phyloP scores from a whole-genome alignment of 2,329 filamentous ascomycete genomes.

The Chrysosporium queenslandicum region DNA sequence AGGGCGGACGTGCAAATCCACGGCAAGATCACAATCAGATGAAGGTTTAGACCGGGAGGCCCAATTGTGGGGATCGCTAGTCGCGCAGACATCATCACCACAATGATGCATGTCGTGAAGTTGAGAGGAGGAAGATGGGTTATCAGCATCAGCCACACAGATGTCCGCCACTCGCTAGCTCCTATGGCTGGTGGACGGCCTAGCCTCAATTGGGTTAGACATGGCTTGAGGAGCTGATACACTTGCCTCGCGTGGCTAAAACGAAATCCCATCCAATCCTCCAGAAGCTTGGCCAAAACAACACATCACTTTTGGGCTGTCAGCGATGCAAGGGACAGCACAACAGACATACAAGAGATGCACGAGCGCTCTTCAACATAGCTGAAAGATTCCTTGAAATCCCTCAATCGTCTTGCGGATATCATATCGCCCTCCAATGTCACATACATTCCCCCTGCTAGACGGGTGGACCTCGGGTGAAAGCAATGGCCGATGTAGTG shows the following conservation, averaged over 20 bases:
- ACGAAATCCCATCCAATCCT: slow-evolving; percentile 8
- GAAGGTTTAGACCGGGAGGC: neutral
- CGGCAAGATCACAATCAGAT: slow-evolving; percentile 9
- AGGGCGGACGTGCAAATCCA: slow-evolving; percentile 3
- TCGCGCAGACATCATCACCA: neutral
- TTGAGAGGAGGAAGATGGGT: neutral
- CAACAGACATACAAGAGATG: slow-evolving; percentile 1
- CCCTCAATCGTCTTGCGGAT: neutral
- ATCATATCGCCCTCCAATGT: slow-evolving; percentile 7
- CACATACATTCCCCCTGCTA: neutral
- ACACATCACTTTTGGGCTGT: slow-evolving; percentile 8
- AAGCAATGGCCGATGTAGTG: slow-evolving; percentile 1
- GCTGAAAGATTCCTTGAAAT: slow-evolving; percentile 1
- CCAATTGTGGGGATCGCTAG: slow-evolving; percentile 9
- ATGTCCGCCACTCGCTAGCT: slow-evolving; percentile 14
- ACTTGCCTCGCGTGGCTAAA: slow-evolving; percentile 17
- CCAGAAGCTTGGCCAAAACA: slow-evolving; percentile 6
- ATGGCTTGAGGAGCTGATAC: slow-evolving; percentile 15
- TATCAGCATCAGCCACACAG: slow-evolving; percentile 13
- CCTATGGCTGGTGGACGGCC: neutral
- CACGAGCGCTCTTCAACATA: slow-evolving; percentile 1
- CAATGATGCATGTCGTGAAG: neutral
- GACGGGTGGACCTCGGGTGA: neutral
- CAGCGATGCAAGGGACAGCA: slow-evolving; percentile 2
- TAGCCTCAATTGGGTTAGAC: slow-evolving; percentile 3